phyloP scores from a whole-genome alignment of 1,284 basidiomycete genomes.

The Irpex lacteus region DNA sequence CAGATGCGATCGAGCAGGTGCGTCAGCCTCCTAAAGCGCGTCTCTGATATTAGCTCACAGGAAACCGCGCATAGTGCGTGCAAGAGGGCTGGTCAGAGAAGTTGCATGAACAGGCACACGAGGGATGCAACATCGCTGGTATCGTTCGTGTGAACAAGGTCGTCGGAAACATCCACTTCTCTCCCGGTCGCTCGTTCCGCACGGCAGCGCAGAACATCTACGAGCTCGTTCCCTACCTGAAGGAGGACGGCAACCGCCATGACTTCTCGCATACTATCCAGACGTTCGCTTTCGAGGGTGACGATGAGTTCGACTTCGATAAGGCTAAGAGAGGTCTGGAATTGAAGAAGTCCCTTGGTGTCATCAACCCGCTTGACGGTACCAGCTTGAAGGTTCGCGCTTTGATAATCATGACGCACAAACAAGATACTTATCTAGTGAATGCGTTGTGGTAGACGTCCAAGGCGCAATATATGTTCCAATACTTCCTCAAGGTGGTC shows the following conservation, averaged over 20 bases:
- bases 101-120: slow-evolving; percentile 87
- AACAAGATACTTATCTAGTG: slow-evolving; percentile 1
- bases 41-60: background rate
- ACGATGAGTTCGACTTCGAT: slow-evolving; percentile 71
- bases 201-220: slow-evolving; percentile 80
- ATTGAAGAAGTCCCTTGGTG: slow-evolving; percentile 77
- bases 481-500: slow-evolving; percentile 97
- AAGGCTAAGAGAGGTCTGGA: slow-evolving; percentile 61
- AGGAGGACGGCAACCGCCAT: slow-evolving; percentile 83
- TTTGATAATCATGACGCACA: background rate
- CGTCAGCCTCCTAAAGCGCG: slow-evolving; percentile 20
- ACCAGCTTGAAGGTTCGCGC: slow-evolving; percentile 56
- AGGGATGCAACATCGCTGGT: slow-evolving; percentile 94
- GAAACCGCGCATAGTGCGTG: slow-evolving; percentile 66
- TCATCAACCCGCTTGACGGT: slow-evolving; percentile 83
- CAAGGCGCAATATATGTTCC: slow-evolving; percentile 86
- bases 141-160: slow-evolving; percentile 97
- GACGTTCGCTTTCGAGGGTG: slow-evolving; percentile 80
- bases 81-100: slow-evolving; percentile 95
- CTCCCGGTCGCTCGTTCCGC: slow-evolving; percentile 93
- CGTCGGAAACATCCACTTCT: slow-evolving; percentile 86
- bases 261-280: slow-evolving; percentile 94
- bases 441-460: slow-evolving; percentile 41
- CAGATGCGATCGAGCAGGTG: slow-evolving; percentile 92
- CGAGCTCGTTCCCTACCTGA: slow-evolving; percentile 94